phyloP scores from a whole-genome alignment of 1,284 basidiomycete species.

The Papiliotrema laurentii region DNA sequence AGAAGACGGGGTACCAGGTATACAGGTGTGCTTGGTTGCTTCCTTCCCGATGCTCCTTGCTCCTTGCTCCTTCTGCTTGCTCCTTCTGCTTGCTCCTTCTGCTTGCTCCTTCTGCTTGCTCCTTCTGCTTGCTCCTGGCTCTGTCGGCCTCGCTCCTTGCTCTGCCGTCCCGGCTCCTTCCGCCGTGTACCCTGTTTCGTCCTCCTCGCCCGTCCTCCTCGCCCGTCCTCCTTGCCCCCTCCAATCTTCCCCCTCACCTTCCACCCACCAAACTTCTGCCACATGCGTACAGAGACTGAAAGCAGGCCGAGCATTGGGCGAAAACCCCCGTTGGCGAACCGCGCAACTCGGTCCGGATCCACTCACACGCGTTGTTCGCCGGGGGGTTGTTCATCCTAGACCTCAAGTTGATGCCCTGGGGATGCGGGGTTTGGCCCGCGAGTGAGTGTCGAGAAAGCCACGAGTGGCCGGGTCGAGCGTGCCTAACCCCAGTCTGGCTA shows the following conservation, averaged over 20 bases:
- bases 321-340: slow-evolving; percentile 12
- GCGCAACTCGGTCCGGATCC: slow-evolving; percentile 59
- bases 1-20: slow-evolving; percentile 24
- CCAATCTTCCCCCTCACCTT: background rate
- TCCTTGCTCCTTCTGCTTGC: background rate
- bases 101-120: too few species aligned
- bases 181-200: background rate
- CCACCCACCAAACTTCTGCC: background rate
- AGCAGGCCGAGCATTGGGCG: slow-evolving; percentile 38
- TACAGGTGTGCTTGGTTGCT: slow-evolving; percentile 24
- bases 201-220: background rate
- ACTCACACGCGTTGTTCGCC: slow-evolving; percentile 60
- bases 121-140: too few species aligned
- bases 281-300: background rate
- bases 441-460: slow-evolving; percentile 50
- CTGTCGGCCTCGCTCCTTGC: too few species aligned
- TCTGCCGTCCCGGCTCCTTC: too few species aligned
- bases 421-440: slow-evolving; percentile 77
- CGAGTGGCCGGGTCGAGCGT: background rate
- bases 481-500: slow-evolving; percentile 33
- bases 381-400: slow-evolving; percentile 75
- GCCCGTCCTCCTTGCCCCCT: background rate
- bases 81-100: too few species aligned
- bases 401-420: slow-evolving; percentile 67
- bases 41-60: background rate